These are phyloP conservation scores for Tetrastigma voinierianum DNA, from an alignment of 164 flowering plant species.

Conservation along the genomic window DNA sequence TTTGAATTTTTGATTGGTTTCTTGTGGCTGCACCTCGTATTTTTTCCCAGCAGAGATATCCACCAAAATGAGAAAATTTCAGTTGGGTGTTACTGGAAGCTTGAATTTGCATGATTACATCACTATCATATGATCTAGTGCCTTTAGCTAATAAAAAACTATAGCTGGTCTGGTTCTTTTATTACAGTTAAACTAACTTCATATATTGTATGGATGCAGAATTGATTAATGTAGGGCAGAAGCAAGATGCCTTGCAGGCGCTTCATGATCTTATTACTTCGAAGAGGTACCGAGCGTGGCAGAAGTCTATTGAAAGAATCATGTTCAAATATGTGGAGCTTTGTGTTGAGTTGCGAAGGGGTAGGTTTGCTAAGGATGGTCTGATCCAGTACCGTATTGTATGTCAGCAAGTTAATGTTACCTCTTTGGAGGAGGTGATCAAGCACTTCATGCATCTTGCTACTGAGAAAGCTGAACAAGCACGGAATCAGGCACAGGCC, in stretches of 20 bases:
- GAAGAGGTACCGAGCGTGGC: constrained; percentile 89
- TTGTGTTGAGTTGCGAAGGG: constrained; percentile 88
- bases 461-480: constrained; percentile 88
- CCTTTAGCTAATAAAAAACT: neutral
- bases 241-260: constrained; percentile 86
- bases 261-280: constrained; percentile 89
- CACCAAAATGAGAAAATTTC: neutral
- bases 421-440: constrained; percentile 91
- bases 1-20: neutral
- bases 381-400: constrained; percentile 86
- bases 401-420: constrained; percentile 93
- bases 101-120: neutral
- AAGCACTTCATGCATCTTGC: constrained; percentile 93
- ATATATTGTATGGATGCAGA: constrained; percentile 47
- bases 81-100: neutral
- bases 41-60: neutral
- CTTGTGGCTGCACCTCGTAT: neutral
- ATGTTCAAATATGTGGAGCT: constrained; percentile 95
- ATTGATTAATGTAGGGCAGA: constrained; percentile 91
- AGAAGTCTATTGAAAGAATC: constrained; percentile 75
- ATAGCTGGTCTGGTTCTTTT: neutral
- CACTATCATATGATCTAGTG: neutral
- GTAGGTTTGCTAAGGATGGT: constrained; percentile 94
- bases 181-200: neutral
- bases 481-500: constrained; percentile 87